A percentile compares a stretch with the other conserved stretches of the same genome.
Conservation (phyloP, 148 eudicot genomes). For the Chenopodium quinoa region DNA sequence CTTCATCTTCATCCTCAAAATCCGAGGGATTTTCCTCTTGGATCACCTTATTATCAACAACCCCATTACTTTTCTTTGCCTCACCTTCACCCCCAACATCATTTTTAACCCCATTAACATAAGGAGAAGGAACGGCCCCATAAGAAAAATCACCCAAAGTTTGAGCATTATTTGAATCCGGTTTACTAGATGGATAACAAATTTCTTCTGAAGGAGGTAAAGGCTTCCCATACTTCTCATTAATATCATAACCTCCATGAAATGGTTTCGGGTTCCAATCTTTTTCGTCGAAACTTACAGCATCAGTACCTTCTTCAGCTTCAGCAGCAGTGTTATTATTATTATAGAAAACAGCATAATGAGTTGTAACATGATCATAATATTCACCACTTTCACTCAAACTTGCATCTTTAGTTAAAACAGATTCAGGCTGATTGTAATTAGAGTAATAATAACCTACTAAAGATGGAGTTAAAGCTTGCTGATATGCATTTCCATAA, state of each 20-base stretch:
- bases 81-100: neutral
- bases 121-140: constrained; percentile 34
- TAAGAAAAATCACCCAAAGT: constrained; percentile 19
- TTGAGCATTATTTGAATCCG: neutral
- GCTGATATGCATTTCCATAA: constrained; percentile 24
- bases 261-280: constrained; percentile 45
- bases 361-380: constrained; percentile 26
- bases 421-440: constrained; percentile 12
- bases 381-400: constrained; percentile 15
- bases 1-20: constrained; percentile 16
- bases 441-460: constrained; percentile 22
- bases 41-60: neutral
- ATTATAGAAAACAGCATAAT: constrained; percentile 33
- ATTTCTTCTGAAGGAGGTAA: constrained; percentile 57
- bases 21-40: neutral
- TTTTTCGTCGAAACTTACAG: constrained; percentile 33
- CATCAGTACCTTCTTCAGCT: constrained; percentile 23
- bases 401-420: constrained; percentile 16
- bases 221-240: constrained; percentile 56
- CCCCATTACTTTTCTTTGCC: neutral
- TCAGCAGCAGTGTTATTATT: constrained; percentile 21
- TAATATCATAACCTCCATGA: constrained; percentile 64
- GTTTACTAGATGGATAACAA: constrained; percentile 54
- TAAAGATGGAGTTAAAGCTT: constrained; percentile 23
- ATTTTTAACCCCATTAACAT: constrained; percentile 18